Evolutionary conservation across 2,329 filamentous ascomycete genomes (phyloP).

Genomic region (Cordyceps tenuipes): DNA sequence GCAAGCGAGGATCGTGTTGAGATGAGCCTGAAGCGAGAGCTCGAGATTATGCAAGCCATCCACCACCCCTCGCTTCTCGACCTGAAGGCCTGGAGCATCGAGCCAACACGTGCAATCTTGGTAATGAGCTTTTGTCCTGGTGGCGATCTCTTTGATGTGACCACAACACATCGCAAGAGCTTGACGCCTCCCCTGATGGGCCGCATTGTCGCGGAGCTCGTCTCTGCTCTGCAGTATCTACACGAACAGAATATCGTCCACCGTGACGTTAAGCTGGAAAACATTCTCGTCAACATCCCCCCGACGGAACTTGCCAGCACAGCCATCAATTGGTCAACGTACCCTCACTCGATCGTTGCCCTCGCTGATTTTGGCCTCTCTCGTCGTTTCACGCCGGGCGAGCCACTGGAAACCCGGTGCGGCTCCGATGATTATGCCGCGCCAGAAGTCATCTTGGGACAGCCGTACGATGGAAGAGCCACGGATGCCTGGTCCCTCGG

Average conservation of each 20-base stretch:
- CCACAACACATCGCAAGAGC: conserved; percentile 60
- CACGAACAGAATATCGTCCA: conserved; percentile 85
- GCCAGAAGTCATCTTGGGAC: conserved; percentile 90
- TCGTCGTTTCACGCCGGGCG: conserved; percentile 73
- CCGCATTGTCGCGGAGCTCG: conserved; percentile 82
- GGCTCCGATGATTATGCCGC: conserved; percentile 96
- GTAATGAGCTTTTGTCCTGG: conserved; percentile 89
- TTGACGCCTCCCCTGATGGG: conserved; percentile 64
- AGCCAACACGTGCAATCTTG: conserved; percentile 71
- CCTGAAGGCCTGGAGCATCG: conserved; percentile 84
- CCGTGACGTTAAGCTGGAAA: conserved; percentile 93
- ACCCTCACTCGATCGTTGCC: conserved; percentile 77
- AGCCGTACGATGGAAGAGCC: conserved; percentile 84
- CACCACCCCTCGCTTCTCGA: conserved; percentile 86
- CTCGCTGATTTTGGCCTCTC: conserved; percentile 89
- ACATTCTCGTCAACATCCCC: conserved; percentile 84
- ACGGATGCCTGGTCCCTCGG: conserved; percentile 95
- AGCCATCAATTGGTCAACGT: conserved; percentile 60
- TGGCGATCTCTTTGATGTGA: conserved; percentile 90
- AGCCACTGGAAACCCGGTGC: conserved; percentile 86
- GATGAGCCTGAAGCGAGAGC: conserved; percentile 85
- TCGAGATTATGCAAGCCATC: conserved; percentile 85
- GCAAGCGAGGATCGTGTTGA: conserved; percentile 90
- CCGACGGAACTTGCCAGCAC: conserved; percentile 55
- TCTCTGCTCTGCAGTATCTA: conserved; percentile 77